phyloP scores from a whole-genome alignment of 257 asterid species.

The Lithospermum erythrorhizon region DNA sequence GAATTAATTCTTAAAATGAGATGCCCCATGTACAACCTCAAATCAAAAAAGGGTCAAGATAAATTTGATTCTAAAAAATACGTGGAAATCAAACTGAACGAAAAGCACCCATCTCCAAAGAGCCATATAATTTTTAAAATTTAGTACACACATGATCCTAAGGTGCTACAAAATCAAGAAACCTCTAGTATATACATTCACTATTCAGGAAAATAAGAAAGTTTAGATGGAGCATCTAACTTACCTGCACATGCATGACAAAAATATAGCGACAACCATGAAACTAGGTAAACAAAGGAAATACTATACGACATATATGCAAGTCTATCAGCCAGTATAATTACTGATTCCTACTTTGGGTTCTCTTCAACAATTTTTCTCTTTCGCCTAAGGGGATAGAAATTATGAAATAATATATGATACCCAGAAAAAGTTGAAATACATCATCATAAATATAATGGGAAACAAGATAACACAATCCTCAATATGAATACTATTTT shows the following conservation, averaged over 20 bases:
- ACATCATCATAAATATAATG: too few species aligned
- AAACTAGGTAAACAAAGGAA: conserved; percentile 66
- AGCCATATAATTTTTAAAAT: too few species aligned
- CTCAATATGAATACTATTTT: too few species aligned
- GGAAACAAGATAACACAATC: too few species aligned
- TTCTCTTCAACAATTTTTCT: conserved; percentile 28
- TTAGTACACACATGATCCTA: too few species aligned
- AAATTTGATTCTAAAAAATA: background rate
- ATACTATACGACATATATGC: conserved; percentile 32
- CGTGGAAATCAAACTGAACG: too few species aligned
- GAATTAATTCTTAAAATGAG: background rate
- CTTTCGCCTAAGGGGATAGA: conserved; percentile 37
- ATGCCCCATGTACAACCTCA: too few species aligned
- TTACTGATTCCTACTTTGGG: conserved; percentile 19
- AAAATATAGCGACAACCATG: conserved; percentile 77
- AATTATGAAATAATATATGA: too few species aligned
- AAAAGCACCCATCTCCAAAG: too few species aligned
- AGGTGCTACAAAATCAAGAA: too few species aligned
- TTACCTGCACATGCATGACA: conserved; percentile 90
- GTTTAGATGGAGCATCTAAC: conserved; percentile 2
- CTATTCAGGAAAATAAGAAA: background rate
- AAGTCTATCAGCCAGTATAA: conserved; percentile 16
- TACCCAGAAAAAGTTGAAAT: too few species aligned
- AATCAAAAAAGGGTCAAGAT: background rate
- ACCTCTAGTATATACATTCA: too few species aligned